These are phyloP conservation scores for Mycosphaerella sp. DNA, from an alignment of 2,329 filamentous ascomycete genomes.

Conservation along the genomic window DNA sequence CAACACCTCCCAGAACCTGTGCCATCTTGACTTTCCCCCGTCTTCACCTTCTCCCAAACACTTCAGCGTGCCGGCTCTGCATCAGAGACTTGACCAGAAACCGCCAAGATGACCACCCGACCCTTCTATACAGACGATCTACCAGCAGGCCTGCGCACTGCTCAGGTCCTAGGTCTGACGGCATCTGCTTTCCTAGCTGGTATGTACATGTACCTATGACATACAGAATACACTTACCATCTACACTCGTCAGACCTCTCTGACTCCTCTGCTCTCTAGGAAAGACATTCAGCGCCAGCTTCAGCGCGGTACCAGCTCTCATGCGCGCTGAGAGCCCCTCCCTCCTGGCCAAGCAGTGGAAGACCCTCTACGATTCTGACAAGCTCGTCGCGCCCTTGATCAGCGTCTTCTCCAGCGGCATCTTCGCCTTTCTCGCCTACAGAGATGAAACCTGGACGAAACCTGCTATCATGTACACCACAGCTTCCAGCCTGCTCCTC, in stretches of 20 bases:
- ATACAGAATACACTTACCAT: background rate
- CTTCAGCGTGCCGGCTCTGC: background rate
- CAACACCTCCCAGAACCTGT: background rate
- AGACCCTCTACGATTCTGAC: slow-evolving; percentile 38
- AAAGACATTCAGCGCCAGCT: slow-evolving; percentile 30
- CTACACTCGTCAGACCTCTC: background rate
- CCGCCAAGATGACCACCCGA: slow-evolving; percentile 13
- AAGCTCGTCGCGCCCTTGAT: slow-evolving; percentile 37
- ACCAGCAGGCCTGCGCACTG: slow-evolving; percentile 37
- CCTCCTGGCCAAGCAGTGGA: slow-evolving; percentile 53
- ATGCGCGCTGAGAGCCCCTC: slow-evolving; percentile 49
- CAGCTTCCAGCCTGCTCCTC: slow-evolving; percentile 43
- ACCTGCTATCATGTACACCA: slow-evolving; percentile 41
- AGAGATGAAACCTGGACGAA: slow-evolving; percentile 23
- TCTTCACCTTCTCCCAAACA: background rate
- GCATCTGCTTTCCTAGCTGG: slow-evolving; percentile 44
- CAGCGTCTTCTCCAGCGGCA: slow-evolving; percentile 37
- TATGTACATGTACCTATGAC: slow-evolving; percentile 17
- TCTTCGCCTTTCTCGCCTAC: slow-evolving; percentile 42
- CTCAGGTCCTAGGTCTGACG: slow-evolving; percentile 49
- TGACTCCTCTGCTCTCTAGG: slow-evolving; percentile 22
- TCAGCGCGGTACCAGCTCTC: slow-evolving; percentile 47
- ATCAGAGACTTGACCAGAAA: background rate
- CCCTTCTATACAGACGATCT: slow-evolving; percentile 20
- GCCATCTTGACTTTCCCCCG: background rate